Conservation (phyloP, 1,284 basidiomycete genomes). For the Taiwanofungus camphoratus region DNA sequence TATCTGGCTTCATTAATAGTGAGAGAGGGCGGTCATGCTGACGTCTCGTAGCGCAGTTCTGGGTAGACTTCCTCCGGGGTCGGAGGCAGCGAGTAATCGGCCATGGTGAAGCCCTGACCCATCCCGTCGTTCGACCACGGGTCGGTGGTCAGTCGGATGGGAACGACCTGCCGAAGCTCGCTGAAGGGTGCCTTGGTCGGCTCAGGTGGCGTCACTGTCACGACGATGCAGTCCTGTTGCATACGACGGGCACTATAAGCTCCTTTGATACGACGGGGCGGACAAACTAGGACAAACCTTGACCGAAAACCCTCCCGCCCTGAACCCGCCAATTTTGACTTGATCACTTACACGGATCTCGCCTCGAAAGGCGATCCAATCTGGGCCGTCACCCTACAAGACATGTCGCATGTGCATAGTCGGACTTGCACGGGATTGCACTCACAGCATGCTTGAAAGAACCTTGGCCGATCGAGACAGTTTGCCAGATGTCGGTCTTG, state of each 20-base stretch:
- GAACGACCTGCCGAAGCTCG: constrained; percentile 53
- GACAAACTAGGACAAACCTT: constrained; percentile 34
- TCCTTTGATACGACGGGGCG: neutral
- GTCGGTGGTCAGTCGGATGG: constrained; percentile 65
- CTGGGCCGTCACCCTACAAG: constrained; percentile 50
- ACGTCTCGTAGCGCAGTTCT: constrained; percentile 7
- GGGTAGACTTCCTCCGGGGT: too few relatives aligned
- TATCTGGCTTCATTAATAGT: too few relatives aligned
- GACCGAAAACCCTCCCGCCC: constrained; percentile 57
- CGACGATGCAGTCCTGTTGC: constrained; percentile 54
- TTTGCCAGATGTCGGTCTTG: constrained; percentile 67
- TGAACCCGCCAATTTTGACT: constrained; percentile 54
- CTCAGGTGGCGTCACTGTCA: constrained; percentile 55
- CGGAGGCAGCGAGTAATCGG: constrained; percentile 22
- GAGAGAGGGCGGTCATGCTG: too few relatives aligned
- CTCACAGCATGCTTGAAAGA: constrained; percentile 51
- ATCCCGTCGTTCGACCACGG: constrained; percentile 40
- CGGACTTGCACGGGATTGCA: constrained; percentile 1
- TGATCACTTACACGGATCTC: constrained; percentile 46
- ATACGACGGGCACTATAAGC: constrained; percentile 7
- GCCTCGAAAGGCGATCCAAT: constrained; percentile 56
- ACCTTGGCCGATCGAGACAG: constrained; percentile 58
- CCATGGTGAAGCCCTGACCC: constrained; percentile 13
- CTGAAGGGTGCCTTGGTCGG: constrained; percentile 47
- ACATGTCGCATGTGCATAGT: neutral